Conservation (phyloP, 176 grass and related monocot genomes). For the Aegilops speltoides region DNA sequence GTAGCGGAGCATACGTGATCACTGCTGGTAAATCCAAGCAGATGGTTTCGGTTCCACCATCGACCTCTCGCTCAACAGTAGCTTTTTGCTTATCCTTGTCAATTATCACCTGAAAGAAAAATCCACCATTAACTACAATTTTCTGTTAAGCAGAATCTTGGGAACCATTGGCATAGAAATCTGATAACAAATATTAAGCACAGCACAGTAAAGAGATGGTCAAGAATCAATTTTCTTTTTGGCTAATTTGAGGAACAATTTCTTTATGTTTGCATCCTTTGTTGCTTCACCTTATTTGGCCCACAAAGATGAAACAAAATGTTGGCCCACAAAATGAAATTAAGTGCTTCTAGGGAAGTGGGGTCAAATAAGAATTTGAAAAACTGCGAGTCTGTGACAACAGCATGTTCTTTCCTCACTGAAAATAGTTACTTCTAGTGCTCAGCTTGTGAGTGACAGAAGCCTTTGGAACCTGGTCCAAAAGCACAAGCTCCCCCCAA, state of each 20-base stretch:
- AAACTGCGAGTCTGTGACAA: neutral
- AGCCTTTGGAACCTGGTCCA: too few species aligned
- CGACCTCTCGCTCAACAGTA: constrained; percentile 79
- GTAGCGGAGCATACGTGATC: constrained; percentile 66
- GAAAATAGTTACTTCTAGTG: neutral
- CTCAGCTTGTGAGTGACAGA: too few species aligned
- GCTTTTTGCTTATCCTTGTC: constrained; percentile 72
- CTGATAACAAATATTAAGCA: neutral
- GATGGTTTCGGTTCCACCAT: constrained; percentile 79
- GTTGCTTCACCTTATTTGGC: neutral
- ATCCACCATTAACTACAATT: neutral
- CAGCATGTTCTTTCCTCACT: neutral
- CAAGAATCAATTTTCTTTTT: neutral
- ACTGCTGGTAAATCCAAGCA: constrained; percentile 84
- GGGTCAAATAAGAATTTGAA: neutral
- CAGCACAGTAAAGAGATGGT: neutral
- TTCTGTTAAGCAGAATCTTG: neutral
- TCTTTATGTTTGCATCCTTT: neutral
- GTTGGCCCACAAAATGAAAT: neutral
- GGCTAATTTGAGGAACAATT: neutral
- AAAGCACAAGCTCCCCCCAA: neutral
- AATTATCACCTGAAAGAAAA: constrained; percentile 63
- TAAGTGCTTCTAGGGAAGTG: neutral
- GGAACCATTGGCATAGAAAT: neutral
- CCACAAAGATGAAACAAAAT: neutral